Conservation (phyloP, 345 rosid genomes). For the Clarkia xantiana region DNA sequence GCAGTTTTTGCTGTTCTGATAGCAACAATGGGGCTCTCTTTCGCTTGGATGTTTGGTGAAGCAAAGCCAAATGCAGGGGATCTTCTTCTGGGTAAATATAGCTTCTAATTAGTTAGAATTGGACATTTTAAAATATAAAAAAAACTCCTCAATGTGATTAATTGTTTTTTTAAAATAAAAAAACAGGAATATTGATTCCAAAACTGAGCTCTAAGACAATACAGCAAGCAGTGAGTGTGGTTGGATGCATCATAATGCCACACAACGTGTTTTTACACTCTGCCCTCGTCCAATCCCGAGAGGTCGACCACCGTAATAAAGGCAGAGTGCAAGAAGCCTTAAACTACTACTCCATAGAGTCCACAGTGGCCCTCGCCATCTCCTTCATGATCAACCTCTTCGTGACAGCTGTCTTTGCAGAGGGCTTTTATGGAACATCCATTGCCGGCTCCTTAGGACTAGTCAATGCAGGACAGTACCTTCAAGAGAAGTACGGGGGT, state of each 20-base stretch:
- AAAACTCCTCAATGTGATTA: too few species aligned
- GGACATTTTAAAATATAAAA: too few species aligned
- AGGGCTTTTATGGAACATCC: slow-evolving; percentile 11
- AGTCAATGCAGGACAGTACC: slow-evolving; percentile 4
- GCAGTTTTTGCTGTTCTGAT: slow-evolving; percentile 26
- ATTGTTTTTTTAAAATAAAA: background rate
- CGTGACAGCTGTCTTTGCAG: slow-evolving; percentile 11
- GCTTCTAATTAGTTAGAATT: too few species aligned
- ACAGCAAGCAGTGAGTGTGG: slow-evolving; percentile 10
- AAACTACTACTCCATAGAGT: slow-evolving; percentile 13
- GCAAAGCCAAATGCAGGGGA: slow-evolving; percentile 22
- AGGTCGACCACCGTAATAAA: slow-evolving; percentile 6
- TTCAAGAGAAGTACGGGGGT: slow-evolving; percentile 11
- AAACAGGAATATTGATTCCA: slow-evolving; percentile 11
- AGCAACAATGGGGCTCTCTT: slow-evolving; percentile 24
- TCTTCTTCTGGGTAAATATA: slow-evolving; percentile 20
- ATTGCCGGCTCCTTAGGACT: slow-evolving; percentile 10
- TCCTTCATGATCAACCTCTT: slow-evolving; percentile 12
- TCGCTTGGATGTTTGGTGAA: slow-evolving; percentile 35
- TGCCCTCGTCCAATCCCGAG: slow-evolving; percentile 14
- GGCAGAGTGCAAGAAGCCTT: slow-evolving; percentile 13
- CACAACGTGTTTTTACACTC: slow-evolving; percentile 15
- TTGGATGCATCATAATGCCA: slow-evolving; percentile 17
- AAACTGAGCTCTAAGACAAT: slow-evolving; percentile 13
- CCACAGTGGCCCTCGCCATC: slow-evolving; percentile 3